Base-by-base conservation (phyloP, 352 stramenopile genomes). In the Pythium rhizo-oryzae region DNA sequence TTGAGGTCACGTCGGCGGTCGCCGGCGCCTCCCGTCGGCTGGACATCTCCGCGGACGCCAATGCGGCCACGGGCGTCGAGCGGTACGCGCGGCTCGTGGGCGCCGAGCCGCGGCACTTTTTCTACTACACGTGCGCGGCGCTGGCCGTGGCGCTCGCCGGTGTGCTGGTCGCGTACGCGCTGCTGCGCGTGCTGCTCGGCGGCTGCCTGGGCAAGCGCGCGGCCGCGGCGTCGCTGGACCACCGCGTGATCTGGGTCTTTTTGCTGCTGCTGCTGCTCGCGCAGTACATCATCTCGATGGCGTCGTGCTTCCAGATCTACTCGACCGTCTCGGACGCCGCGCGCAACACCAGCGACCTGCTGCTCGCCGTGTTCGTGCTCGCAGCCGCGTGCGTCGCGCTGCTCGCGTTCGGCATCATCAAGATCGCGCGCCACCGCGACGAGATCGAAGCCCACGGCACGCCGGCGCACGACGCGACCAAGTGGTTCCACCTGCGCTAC, bases 241-340 rank as follows among this genome's bases (percentile, higher is more conserved):
- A 81, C 56, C 70, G 78, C 50, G 69, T 80, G 49, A 74, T 85
- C 33, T 84, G 76, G 74, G 28, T 79, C 30, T 61, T 43, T 44
- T 67, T 86, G 15, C 64, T 82, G 46, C 43, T 88, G 30, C 64
- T 86, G 13, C 50, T 81, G 30, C 62, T 84, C 23, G 65, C 72
- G 15, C 80, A 88, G 60, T 88, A 86, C 62, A 61, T 70, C 2
- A 59, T 88, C 16, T 57, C 78, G 21, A 84, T 85, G 76, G 77
- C 74, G 16, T 71, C 78, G 28, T 75, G 74, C 62, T 88, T 82
- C 70, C 76, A 85, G 57, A 76, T 88, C 39, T 81, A 81, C 55
- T 58, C 65, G 23, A 66, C 50, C 7, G 28, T 50, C 18, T 62
- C n/a, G n/a, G 55, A 41, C 25, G 21, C 65, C n/a, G 33, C 58